These are phyloP conservation scores for Beauveria sp. DNA, from an alignment of 2,329 filamentous ascomycete genomes.

Conservation along the genomic window DNA sequence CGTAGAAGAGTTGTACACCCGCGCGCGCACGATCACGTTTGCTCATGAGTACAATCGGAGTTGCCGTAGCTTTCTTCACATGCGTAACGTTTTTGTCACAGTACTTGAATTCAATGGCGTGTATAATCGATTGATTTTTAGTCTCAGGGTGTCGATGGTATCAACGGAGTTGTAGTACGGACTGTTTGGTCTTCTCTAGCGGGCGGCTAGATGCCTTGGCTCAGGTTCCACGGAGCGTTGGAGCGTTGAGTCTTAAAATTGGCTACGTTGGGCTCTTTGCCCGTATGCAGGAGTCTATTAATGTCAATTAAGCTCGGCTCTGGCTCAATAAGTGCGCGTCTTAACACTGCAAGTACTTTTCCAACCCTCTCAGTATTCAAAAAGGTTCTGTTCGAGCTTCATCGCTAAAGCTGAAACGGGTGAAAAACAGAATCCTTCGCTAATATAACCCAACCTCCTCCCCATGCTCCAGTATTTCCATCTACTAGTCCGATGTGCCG, in stretches of 20 bases:
- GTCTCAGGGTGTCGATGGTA: neutral
- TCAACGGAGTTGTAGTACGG: neutral
- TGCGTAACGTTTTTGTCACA: too few species aligned
- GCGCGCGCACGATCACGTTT: too few species aligned
- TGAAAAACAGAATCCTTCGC: neutral
- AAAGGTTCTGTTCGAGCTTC: too few species aligned
- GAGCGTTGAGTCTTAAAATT: neutral
- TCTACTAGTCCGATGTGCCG: conserved; percentile 1
- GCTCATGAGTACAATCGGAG: too few species aligned
- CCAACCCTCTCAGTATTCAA: too few species aligned
- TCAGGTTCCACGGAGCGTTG: neutral
- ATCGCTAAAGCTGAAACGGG: neutral
- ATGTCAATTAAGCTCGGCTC: neutral
- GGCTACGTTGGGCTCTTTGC: neutral
- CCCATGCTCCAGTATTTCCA: conserved; percentile 1
- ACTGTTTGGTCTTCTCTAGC: neutral
- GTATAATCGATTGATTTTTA: neutral
- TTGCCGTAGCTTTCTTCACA: too few species aligned
- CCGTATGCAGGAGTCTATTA: neutral
- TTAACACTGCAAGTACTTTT: neutral
- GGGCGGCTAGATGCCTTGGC: conserved; percentile 5
- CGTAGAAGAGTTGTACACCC: too few species aligned
- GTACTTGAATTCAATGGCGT: neutral
- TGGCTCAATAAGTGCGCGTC: neutral
- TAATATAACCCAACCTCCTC: neutral